Conservation (phyloP, 2,329 filamentous ascomycete species). For the Stromatinia cepivora region DNA sequence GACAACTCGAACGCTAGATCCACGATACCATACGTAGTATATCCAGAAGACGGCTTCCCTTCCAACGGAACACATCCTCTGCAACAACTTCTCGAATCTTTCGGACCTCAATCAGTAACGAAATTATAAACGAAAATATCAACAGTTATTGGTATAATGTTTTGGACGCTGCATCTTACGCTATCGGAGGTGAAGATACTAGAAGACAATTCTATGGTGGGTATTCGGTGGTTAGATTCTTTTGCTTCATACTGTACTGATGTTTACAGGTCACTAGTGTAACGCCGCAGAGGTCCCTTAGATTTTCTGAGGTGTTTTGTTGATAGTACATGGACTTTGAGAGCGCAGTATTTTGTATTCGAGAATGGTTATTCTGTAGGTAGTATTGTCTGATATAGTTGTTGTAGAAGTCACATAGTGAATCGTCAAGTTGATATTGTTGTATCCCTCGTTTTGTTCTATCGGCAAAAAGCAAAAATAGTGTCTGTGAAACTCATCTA, state of each 20-base stretch:
- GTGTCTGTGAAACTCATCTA: background rate
- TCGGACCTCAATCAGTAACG: background rate
- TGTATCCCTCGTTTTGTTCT: background rate
- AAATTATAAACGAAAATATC: fast-evolving
- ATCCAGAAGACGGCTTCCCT: background rate
- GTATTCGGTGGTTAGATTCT: background rate
- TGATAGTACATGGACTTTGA: background rate
- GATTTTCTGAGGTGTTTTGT: background rate
- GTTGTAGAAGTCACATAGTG: background rate
- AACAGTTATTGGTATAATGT: background rate
- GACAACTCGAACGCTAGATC: background rate
- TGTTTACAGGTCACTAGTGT: background rate
- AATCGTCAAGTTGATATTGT: background rate
- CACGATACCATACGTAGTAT: background rate
- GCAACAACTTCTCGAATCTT: constrained; percentile 1
- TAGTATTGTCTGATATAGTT: background rate
- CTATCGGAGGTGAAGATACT: background rate
- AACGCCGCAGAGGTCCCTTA: too few relatives aligned
- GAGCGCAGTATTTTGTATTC: too few relatives aligned
- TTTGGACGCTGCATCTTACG: background rate
- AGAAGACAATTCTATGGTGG: background rate
- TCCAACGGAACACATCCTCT: background rate
- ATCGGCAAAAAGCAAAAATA: background rate
- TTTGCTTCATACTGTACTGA: background rate
- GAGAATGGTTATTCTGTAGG: background rate